Evolutionary conservation across 1,284 basidiomycete species (phyloP), one percentile per base, ranked within the genome.

Genomic region (Moesziomyces globuligerus): DNA sequence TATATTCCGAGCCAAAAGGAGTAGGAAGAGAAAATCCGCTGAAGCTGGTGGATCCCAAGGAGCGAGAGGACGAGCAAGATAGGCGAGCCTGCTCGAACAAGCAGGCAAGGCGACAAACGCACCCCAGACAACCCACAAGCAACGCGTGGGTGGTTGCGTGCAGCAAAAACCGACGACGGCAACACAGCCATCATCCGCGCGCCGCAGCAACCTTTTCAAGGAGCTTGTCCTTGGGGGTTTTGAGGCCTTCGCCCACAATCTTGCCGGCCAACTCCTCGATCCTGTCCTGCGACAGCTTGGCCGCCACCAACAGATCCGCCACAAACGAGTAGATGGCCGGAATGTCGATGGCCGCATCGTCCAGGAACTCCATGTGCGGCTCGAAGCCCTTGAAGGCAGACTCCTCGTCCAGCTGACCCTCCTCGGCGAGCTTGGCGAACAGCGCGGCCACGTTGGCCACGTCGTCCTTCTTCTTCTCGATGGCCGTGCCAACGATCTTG

Each of bases 261-360:
- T 66, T 73, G 28, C 73, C 69, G 28, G 74, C 78, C 42, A 81
- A 56, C 60, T 72, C 45, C 54, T 78, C 78, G 48, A 81, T 76
- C 68, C 72, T 74, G 23, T 71, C 75, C 46, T 72, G 70, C 21
- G 72, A 59, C 52, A 79, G 37, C 40, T 69, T 64, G 20, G 64
- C 55, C 39, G 54, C 43, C 41, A 77, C 72, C 42, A 81, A 47
- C 24, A 81, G 64, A 43, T 75, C 85, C 9, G 89, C 91, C 81
- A 93, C 89, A 49, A 90, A 87, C 61, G 87, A 84, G 84, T 90
- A 90, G 0, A 92, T 93, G 79, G 90, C 90, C 4, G 94, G 94
- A 60, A 90, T 91, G 82, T 97, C 93, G 76, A 94, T 90, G 18
- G 89, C 88, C 55, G 93, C 88, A 80, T 96, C 93, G 77, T 93